phyloP scores from a whole-genome alignment of 768 basidiomycete genomes.

The Termitomyces sp. region DNA sequence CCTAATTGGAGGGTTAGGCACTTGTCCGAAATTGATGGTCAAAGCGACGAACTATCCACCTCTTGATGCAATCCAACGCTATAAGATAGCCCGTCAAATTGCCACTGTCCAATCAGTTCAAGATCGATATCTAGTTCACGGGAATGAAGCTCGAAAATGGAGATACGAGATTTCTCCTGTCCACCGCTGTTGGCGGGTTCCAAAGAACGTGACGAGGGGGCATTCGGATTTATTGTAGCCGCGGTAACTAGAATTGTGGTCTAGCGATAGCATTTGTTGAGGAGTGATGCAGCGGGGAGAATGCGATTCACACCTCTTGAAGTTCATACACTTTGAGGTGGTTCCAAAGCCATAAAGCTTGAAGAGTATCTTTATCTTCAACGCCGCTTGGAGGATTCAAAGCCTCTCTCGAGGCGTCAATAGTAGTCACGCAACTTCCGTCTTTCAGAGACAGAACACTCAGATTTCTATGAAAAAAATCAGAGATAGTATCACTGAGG shows the following conservation, averaged over 20 bases:
- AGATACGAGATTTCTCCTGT: conserved; percentile 32
- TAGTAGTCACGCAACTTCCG: conserved; percentile 28
- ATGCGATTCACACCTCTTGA: conserved; percentile 30
- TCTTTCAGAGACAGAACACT: conserved; percentile 51
- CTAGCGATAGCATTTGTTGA: conserved; percentile 19
- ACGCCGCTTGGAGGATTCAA: conserved; percentile 22
- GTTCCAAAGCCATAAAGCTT: conserved; percentile 40
- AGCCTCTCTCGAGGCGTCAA: conserved; percentile 21
- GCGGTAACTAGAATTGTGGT: conserved; percentile 38
- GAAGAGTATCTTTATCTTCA: conserved; percentile 25
- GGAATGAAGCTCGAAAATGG: conserved; percentile 31
- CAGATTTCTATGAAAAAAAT: conserved; percentile 38
- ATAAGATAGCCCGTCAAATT: conserved; percentile 40
- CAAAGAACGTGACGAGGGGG: conserved; percentile 20
- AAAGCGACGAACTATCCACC: conserved; percentile 34
- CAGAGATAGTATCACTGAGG: conserved; percentile 4
- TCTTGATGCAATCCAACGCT: conserved; percentile 41
- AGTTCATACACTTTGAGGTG: conserved; percentile 28
- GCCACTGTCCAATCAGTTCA: conserved; percentile 48
- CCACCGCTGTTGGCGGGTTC: conserved; percentile 25
- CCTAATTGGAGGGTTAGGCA: conserved; percentile 19
- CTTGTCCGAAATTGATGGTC: not conserved
- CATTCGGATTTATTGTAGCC: conserved; percentile 35
- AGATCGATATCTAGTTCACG: conserved; percentile 29
- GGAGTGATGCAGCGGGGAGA: not conserved